phyloP scores from a whole-genome alignment of 306 rosid genomes.

The Inga laurina region DNA sequence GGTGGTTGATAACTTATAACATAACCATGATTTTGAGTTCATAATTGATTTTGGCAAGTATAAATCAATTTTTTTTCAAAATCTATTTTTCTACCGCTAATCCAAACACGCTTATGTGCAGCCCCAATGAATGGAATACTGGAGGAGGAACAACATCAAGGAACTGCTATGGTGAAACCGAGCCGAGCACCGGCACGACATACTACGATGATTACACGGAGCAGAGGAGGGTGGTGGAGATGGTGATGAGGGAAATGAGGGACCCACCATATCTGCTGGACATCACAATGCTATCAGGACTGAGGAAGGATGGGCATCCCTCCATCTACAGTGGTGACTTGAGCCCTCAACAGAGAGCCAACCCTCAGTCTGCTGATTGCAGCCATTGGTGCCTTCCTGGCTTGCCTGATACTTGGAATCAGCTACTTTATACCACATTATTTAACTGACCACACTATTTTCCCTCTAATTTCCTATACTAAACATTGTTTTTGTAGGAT shows the following conservation, averaged over 20 bases:
- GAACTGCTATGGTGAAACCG: constrained; percentile 79
- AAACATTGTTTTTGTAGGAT: neutral
- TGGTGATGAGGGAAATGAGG: constrained; percentile 58
- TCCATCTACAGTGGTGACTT: constrained; percentile 81
- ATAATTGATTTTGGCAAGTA: too few relatives aligned
- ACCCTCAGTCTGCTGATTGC: constrained; percentile 72
- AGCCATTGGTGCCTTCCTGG: constrained; percentile 96
- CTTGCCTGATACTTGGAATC: constrained; percentile 87
- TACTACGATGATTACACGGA: constrained; percentile 52
- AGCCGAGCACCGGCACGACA: constrained; percentile 47
- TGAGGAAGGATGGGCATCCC: constrained; percentile 82
- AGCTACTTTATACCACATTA: constrained; percentile 62
- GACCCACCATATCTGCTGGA: constrained; percentile 58
- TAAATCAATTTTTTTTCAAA: too few relatives aligned
- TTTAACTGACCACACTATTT: constrained; percentile 36
- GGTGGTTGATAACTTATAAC: too few relatives aligned
- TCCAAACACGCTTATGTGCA: constrained; percentile 14
- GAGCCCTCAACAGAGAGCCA: constrained; percentile 64
- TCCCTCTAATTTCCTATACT: neutral
- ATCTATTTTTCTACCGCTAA: too few relatives aligned
- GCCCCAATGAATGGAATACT: constrained; percentile 67
- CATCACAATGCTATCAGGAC: constrained; percentile 66
- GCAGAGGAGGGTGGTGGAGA: constrained; percentile 68
- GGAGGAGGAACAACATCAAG: constrained; percentile 48
- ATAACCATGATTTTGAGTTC: too few relatives aligned